Evolutionary conservation across 768 basidiomycete genomes (phyloP), one percentile per base, ranked within the genome.

Genomic region (Kwoniella mangroviensis): DNA sequence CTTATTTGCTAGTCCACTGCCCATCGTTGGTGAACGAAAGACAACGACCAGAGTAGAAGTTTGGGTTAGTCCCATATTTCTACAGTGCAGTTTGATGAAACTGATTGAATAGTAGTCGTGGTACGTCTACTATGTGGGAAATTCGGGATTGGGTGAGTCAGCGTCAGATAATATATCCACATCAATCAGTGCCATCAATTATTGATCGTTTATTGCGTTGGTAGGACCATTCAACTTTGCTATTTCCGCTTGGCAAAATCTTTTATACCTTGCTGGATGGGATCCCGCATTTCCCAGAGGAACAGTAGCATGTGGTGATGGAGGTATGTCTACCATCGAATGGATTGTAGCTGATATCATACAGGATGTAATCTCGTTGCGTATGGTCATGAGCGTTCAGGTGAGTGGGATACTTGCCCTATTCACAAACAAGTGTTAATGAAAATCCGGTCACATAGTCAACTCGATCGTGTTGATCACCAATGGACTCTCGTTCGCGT

Each of bases 401-500:
- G 78, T 79, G 54, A 70, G 77, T 67, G 15, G 34, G 6, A 22
- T 42, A n/a, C n/a, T 58, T 21, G 2, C 17, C 11, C 2, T 19
- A 9, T 4, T 49, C 13, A 49, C 13, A 17, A 15, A 49, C 45
- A 49, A 19, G 19, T 49, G 13, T 10, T 19, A 6, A 19, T 21
- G 9, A 15, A 10, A 26, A 62, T 26, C 57, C 53, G 24, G 55
- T 11, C n/a, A 42, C 26, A 28, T 59, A 79, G 78, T 79, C 73
- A 92, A 91, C 75, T 90, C 91, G 2, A 90, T 92, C 70, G 90
- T 92, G 4, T 86, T 92, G 26, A 85, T 91, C 65, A 91, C 90
- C 9, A 92, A 92, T 74, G 91, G 91, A 3, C 88, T 92, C 54
- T 90, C 89, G 69, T 92, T 92, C 75, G 90, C 90, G 0, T 86